A percentile compares a stretch with the other conserved stretches of the same genome.
Evolutionary conservation across 148 eudicot species (phyloP).

Genomic region (Hydrangea macrophylla): DNA sequence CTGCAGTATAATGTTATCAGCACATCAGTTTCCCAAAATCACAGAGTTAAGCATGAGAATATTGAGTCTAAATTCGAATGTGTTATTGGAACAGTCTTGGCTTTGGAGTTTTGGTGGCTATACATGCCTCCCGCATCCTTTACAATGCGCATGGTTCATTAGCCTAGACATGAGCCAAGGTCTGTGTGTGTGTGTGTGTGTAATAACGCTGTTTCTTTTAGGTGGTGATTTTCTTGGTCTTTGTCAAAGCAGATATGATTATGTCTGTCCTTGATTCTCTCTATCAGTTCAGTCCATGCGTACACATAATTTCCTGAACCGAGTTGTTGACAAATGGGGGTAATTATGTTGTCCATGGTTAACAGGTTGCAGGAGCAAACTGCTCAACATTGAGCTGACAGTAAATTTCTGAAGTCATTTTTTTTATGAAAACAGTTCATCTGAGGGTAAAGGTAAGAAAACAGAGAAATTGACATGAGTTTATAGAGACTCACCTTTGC

Average conservation of each 20-base stretch:
- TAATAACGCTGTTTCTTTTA: neutral
- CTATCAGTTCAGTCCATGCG: no score
- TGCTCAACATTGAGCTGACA: no score
- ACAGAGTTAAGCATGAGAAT: neutral
- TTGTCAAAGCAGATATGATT: neutral
- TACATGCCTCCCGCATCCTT: neutral
- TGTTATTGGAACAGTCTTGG: neutral
- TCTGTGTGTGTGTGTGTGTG: neutral
- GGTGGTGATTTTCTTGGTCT: neutral
- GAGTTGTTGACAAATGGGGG: no score
- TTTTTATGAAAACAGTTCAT: neutral
- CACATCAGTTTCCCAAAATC: slow-evolving; percentile 4
- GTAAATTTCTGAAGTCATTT: neutral
- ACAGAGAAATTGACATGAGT: neutral
- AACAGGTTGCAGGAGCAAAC: no score
- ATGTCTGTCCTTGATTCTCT: no score
- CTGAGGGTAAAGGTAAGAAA: neutral
- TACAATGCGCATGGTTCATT: neutral
- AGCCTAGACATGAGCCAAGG: neutral
- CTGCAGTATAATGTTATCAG: slow-evolving; percentile 33
- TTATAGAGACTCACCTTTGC: slow-evolving; percentile 46
- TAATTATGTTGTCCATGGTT: no score
- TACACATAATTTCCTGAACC: no score
- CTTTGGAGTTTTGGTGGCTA: neutral
- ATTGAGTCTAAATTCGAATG: neutral